phyloP scores from a whole-genome alignment of 176 grass and related monocot genomes.

The Tillandsia leiboldiana region DNA sequence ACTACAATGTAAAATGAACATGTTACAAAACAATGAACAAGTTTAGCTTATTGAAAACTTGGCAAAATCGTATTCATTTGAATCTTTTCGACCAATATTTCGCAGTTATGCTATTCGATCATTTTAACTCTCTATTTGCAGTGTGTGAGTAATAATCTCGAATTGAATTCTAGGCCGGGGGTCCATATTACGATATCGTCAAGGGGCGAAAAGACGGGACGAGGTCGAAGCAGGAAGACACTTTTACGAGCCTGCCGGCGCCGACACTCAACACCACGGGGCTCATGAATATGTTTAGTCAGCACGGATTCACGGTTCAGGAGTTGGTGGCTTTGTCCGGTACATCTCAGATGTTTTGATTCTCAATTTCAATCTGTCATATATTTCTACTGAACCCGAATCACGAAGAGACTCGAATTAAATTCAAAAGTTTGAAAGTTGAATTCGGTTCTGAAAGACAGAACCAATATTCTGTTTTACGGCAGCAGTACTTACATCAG shows the following conservation, averaged over 20 bases:
- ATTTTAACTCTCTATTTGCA: background rate
- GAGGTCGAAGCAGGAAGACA: constrained; percentile 48
- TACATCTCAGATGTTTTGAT: background rate
- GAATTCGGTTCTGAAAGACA: background rate
- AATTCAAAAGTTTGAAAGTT: background rate
- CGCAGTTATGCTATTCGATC: no score
- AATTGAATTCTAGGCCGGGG: constrained; percentile 24
- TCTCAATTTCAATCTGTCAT: no score
- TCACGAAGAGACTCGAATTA: background rate
- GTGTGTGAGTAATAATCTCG: background rate
- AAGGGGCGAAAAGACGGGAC: constrained; percentile 58
- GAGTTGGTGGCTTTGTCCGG: constrained; percentile 70
- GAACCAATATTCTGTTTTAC: no score
- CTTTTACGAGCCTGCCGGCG: constrained; percentile 40
- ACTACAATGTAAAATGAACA: no score
- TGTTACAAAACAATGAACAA: no score
- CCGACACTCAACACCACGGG: constrained; percentile 31
- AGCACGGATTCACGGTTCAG: constrained; percentile 35
- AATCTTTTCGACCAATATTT: background rate
- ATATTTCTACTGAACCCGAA: no score
- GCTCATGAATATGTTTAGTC: constrained; percentile 38
- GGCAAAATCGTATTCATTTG: background rate
- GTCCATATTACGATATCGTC: constrained; percentile 58
- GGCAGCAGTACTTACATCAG: no score
- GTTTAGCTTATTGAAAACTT: no score